These are phyloP conservation scores for Russula abietina DNA, from an alignment of 768 basidiomycete genomes.

Conservation along the genomic window DNA sequence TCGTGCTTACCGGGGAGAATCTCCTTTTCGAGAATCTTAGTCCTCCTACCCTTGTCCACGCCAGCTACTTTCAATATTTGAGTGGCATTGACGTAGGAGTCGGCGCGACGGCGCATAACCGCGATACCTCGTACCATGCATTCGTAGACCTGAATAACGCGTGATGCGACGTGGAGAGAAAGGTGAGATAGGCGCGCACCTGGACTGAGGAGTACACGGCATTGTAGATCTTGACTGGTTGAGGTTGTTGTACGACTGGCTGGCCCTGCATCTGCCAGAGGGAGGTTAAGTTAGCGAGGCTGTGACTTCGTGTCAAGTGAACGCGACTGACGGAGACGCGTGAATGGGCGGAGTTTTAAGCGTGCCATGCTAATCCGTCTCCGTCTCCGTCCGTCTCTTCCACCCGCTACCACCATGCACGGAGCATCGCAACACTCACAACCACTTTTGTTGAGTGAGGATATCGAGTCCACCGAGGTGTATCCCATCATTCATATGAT, in stretches of 20 bases:
- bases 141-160: conserved; percentile 72
- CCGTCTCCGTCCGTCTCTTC: neutral
- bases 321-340: conserved; percentile 19
- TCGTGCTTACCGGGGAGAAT: conserved; percentile 93
- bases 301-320: neutral
- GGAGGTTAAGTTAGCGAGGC: neutral
- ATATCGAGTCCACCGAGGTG: conserved; percentile 54
- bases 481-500: conserved; percentile 83
- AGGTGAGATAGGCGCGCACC: conserved; percentile 35
- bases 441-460: conserved; percentile 44
- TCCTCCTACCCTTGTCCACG: conserved; percentile 91
- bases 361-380: neutral
- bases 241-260: conserved; percentile 28
- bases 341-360: conserved; percentile 24
- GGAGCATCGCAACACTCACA: conserved; percentile 29
- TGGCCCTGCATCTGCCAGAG: conserved; percentile 18
- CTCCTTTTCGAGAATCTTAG: conserved; percentile 96
- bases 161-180: conserved; percentile 23
- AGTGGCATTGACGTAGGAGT: conserved; percentile 97
- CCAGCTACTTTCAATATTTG: conserved; percentile 99
- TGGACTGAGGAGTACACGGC: conserved; percentile 88
- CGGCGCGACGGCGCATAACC: conserved; percentile 92
- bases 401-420: conserved; percentile 4
- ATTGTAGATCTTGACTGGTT: conserved; percentile 83
- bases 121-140: conserved; percentile 98